A percentile compares a stretch with the other conserved stretches of the same genome.
Conservation (phyloP, 75 land plant species). For the Gnetum montanum region DNA sequence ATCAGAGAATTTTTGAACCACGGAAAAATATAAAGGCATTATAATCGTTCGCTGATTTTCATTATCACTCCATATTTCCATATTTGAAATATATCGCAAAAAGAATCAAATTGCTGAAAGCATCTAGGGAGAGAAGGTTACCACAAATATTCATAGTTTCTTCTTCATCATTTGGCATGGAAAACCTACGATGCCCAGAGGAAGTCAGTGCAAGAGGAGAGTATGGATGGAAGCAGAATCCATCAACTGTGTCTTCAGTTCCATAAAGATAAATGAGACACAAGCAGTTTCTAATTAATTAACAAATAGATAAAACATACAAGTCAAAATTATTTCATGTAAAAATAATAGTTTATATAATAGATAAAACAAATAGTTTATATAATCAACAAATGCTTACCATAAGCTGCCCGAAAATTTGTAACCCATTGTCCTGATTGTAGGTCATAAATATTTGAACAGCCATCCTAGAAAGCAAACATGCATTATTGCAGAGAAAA, state of each 20-base stretch:
- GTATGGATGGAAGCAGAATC: conserved; percentile 84
- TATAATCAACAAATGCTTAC: conserved; percentile 18
- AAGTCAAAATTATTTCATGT: not conserved
- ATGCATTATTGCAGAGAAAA: no score
- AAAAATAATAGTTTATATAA: not conserved
- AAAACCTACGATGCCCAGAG: conserved; percentile 85
- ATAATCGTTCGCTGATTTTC: not conserved
- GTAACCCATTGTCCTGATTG: conserved; percentile 77
- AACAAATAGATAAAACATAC: not conserved
- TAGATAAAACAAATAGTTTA: not conserved
- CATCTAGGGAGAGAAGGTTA: conserved; percentile 3
- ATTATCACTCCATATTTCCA: not conserved
- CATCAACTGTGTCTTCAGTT: conserved; percentile 74
- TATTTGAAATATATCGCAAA: not conserved
- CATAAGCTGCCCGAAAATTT: conserved; percentile 75
- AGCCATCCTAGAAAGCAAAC: conserved; percentile 63
- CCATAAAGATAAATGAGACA: not conserved
- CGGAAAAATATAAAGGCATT: not conserved
- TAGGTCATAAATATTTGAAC: conserved; percentile 83
- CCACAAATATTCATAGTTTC: conserved; percentile 24
- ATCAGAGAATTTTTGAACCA: no score
- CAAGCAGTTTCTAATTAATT: no score
- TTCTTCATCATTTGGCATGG: conserved; percentile 30
- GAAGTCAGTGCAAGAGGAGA: conserved; percentile 79
- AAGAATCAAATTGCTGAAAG: not conserved